Percentiles rank a stretch among this genome's conserved stretches.
phyloP scores from a whole-genome alignment of 208 protist genomes.

The Trichomonas gallinae region DNA sequence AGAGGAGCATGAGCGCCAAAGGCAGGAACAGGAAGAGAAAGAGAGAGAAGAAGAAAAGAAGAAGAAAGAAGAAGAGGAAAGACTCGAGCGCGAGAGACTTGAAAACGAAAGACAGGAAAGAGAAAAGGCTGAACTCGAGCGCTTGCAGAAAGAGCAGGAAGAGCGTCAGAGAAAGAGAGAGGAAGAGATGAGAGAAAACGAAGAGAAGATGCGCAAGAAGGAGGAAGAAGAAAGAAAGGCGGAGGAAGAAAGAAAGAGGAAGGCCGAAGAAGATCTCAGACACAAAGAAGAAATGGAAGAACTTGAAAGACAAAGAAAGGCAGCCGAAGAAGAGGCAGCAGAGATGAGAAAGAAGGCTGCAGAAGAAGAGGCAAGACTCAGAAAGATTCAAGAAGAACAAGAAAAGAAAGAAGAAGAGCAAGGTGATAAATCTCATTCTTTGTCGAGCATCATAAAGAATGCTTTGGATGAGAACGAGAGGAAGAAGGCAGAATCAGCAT shows the following conservation, averaged over 20 bases:
- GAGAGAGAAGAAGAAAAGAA: not conserved
- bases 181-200: not conserved
- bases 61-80: not conserved
- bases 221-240: not conserved
- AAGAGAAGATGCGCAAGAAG: not conserved
- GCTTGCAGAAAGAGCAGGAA: not conserved
- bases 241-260: not conserved
- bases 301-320: not conserved
- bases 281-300: not conserved
- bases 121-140: not conserved
- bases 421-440: not conserved
- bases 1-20: not conserved
- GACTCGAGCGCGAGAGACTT: not conserved
- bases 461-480: not conserved
- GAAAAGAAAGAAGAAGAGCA: not conserved
- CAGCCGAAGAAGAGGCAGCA: not conserved
- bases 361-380: not conserved
- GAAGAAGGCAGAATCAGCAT: not conserved
- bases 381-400: not conserved
- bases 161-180: not conserved
- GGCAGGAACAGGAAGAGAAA: not conserved
- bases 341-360: not conserved
- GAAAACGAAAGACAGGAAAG: not conserved
- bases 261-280: not conserved
- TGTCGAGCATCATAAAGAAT: not conserved